Evolutionary conservation across 1,284 basidiomycete genomes (phyloP), one percentile per base, ranked within the genome.

Genomic region (Malassezia equina): DNA sequence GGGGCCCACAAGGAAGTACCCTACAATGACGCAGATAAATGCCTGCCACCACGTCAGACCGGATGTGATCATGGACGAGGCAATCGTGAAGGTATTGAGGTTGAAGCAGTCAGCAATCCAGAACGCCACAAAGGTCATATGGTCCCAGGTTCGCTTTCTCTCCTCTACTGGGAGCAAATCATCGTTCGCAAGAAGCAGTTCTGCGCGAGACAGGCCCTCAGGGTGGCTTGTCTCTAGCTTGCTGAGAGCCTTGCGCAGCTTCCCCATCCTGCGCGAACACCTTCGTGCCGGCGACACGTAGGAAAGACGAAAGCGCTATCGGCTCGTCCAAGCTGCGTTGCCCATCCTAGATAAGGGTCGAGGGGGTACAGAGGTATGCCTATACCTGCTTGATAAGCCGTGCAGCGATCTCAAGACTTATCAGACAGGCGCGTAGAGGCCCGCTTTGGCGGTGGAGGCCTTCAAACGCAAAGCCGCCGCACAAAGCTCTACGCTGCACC

Each of bases 1-100:
- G 0, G 83, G 82, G 0, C 84, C 83, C 19, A 84, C 83, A 43
- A 84, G 68, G 0, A 79, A 78, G 71, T 88, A 90, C 1, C 86
- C 86, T 45, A 88, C 69, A 19, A 60, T 60, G 43, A 69, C 62
- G 2, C 62, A 60, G 1, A 64, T 55, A 61, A 61, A 65, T 4
- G 62, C 67, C 52, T 67, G 62, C 42, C 60, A 68, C 62, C 65
- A 67, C 1, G 58, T 59, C 0, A 73, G 55, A 23, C 69, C 70
- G 2, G 19, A 21, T 4, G 28, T 27, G 15, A 51, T 25, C 40
- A 51, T 29, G 1, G 49, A 11, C 2, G 39, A 42, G 15, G 49
- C 15, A 39, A 51, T 51, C 1, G 49, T 51, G 29, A 63, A 63
- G 0, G 63, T 66, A 52, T 60, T 64, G 25, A 71, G 53, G 47